Base-by-base conservation (phyloP, 1,284 basidiomycete species). In the Lentinula novae-zelandiae region DNA sequence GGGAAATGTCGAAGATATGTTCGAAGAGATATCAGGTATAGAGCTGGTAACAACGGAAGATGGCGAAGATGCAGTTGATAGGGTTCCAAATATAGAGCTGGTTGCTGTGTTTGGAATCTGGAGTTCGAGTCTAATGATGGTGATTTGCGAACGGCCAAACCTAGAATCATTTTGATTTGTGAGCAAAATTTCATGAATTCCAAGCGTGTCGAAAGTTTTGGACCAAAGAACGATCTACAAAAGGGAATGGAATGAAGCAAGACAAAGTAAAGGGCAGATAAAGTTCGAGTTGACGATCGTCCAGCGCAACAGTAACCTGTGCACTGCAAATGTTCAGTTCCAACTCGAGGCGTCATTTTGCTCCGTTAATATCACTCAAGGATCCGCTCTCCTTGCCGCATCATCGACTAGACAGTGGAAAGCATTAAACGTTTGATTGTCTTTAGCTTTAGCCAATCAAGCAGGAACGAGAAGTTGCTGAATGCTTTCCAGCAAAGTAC, bases 91-190 rank as follows among this genome's bases (percentile, higher is more conserved):
- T 10, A 40, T 27, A 38, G 20, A 20, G 31, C 15, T 40, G n/a
- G 17, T 51, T 50, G 36, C 50, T 27, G n/a, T 64, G 49, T 50
- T 50, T 20, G 57, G 61, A 5, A 72, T 64, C 49, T 70, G 64
- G 20, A 73, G 60, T 6, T 66, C 69, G 49, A 73, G 68, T n/a
- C 67, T 62, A 44, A 70, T 70, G 4, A 73, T 39, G 1, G 71
- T 71, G 12, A 73, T 64, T 51, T 72, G 66, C 2, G 72, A 72
- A 20, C 70, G 68, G 1, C 65, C 65, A 64, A 64, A 2, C 61
- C 67, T 64, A 1, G 62, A 49, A 40, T 72, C 71, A 9, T 64
- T 59, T 22, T 67, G 58, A 20, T 60, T 55, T 5, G 51, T 60
- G 17, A 73, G 64, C 31, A 71, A 67, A 1, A 73, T 66, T 51